A percentile compares a stretch with the other conserved stretches of the same genome.
Conservation (phyloP, 179 eudicot species). For the Beta macrorhiza region DNA sequence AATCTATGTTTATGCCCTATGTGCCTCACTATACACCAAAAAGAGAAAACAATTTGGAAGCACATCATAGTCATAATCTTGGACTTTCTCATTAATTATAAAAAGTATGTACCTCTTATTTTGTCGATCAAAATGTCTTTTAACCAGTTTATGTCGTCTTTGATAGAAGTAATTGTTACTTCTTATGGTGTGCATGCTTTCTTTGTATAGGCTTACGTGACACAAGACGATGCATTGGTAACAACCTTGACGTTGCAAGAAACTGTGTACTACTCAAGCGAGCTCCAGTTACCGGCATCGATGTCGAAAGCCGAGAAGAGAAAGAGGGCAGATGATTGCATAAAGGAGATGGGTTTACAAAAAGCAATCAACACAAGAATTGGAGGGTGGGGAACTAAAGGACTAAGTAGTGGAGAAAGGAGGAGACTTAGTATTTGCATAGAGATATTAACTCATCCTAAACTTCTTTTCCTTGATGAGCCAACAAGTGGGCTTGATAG, state of each 20-base stretch:
- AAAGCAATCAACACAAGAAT: slow-evolving; percentile 47
- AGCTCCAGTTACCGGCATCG: slow-evolving; percentile 40
- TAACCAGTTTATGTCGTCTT: neutral
- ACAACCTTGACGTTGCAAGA: slow-evolving; percentile 46
- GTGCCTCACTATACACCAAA: no score
- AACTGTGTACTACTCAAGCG: slow-evolving; percentile 42
- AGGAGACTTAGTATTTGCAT: slow-evolving; percentile 61
- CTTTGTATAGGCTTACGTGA: slow-evolving; percentile 41
- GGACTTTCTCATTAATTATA: no score
- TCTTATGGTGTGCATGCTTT: neutral
- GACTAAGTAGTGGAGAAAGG: slow-evolving; percentile 61
- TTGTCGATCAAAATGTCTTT: neutral
- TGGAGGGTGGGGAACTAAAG: slow-evolving; percentile 53
- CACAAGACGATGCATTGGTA: slow-evolving; percentile 44
- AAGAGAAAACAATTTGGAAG: no score
- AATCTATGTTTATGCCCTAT: no score
- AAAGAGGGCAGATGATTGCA: slow-evolving; percentile 38
- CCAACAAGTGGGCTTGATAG: slow-evolving; percentile 65
- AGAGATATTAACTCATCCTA: slow-evolving; percentile 46
- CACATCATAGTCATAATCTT: no score
- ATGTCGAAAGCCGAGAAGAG: slow-evolving; percentile 42
- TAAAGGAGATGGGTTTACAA: slow-evolving; percentile 51
- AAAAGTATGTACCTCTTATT: no score
- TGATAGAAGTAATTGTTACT: neutral
- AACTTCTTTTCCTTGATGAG: slow-evolving; percentile 57